Conservation (phyloP, 345 rosid genomes). For the Sonneratia caseolaris region DNA sequence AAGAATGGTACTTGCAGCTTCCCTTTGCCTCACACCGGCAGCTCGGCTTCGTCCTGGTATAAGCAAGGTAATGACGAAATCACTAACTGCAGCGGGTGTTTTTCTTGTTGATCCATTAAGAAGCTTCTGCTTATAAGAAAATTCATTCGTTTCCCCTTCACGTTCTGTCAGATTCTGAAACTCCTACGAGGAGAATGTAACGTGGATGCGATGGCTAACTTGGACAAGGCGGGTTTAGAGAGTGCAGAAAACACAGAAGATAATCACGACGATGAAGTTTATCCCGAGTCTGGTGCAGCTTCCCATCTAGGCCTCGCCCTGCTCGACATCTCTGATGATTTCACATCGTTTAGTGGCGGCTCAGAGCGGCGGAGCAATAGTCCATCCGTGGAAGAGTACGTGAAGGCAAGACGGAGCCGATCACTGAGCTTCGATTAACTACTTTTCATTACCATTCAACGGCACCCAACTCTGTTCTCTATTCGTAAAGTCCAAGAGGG, state of each 20-base stretch:
- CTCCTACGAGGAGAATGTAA: slow-evolving; percentile 46
- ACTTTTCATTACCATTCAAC: neutral
- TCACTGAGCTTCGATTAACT: slow-evolving; percentile 50
- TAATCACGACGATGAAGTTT: slow-evolving; percentile 65
- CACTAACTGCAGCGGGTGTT: neutral
- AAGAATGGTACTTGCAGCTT: slow-evolving; percentile 69
- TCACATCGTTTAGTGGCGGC: slow-evolving; percentile 62
- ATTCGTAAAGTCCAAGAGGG: neutral
- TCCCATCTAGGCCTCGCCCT: slow-evolving; percentile 56
- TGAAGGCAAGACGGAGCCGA: slow-evolving; percentile 53
- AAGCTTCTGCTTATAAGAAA: neutral
- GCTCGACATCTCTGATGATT: slow-evolving; percentile 60
- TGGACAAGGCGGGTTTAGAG: slow-evolving; percentile 19
- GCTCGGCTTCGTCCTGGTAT: slow-evolving; percentile 75
- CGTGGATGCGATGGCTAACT: slow-evolving; percentile 18
- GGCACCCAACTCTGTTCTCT: neutral
- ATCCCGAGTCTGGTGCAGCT: slow-evolving; percentile 54
- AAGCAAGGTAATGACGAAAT: slow-evolving; percentile 36
- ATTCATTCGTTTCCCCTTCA: neutral
- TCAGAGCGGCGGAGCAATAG: slow-evolving; percentile 37
- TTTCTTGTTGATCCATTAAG: neutral
- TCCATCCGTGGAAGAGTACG: slow-evolving; percentile 37
- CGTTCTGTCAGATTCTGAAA: slow-evolving; percentile 35
- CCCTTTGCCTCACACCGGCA: slow-evolving; percentile 55
- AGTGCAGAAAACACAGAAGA: slow-evolving; percentile 24